phyloP scores from a whole-genome alignment of 225 moss, liverwort and hornwort species.

The Pseudisothecium myosuroides region DNA sequence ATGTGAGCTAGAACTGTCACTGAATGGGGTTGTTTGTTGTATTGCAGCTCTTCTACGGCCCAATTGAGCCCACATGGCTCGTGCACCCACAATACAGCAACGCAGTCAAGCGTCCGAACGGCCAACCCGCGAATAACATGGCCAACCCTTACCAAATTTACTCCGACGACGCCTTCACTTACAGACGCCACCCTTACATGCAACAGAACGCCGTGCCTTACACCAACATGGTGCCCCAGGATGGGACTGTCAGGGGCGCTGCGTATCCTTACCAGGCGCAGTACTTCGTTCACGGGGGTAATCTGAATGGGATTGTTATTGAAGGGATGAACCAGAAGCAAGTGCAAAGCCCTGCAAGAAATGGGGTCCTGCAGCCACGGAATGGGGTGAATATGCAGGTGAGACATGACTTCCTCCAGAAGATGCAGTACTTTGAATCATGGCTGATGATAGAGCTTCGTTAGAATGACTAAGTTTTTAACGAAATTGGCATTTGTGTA shows the following conservation, averaged over 20 bases:
- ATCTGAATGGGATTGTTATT: background rate
- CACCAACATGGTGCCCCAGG: background rate
- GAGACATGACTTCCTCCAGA: background rate
- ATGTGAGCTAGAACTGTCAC: background rate
- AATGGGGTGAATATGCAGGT: constrained; percentile 7
- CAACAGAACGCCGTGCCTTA: background rate
- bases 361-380: constrained; percentile 4
- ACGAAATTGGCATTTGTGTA: too few relatives aligned
- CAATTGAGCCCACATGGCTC: constrained; percentile 25
- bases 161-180: constrained; percentile 2
- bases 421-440: background rate
- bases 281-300: background rate
- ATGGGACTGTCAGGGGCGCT: background rate
- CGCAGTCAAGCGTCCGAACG: background rate
- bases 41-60: constrained; percentile 38
- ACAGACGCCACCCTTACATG: constrained; percentile 17
- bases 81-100: background rate
- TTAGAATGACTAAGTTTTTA: too few relatives aligned
- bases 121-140: background rate
- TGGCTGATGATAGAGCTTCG: background rate
- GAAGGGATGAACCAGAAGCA: background rate
- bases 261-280: constrained; percentile 19
- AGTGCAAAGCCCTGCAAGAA: background rate
- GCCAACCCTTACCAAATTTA: constrained; percentile 9
- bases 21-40: background rate